Base-by-base conservation (phyloP, 176 grass and related monocot species). In the Oryza glaberrima region DNA sequence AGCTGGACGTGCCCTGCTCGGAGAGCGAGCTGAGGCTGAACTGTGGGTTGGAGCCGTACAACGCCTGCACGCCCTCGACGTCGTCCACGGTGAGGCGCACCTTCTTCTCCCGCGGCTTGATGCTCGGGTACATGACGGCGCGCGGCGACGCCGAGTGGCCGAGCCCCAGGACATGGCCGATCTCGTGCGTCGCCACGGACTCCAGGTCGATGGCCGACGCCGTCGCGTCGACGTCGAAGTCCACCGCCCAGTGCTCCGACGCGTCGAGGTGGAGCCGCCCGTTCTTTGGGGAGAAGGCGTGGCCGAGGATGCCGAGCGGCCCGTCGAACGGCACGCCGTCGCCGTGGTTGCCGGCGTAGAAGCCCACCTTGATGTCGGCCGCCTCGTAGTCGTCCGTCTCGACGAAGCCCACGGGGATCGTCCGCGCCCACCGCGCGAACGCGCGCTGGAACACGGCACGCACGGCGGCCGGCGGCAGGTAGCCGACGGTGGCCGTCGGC, bases 241-340 rank as follows among this genome's bases (percentile, higher is more conserved):
- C 86, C 2, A 90, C 72, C 26, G 86, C 88, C 96, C 96, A 98
- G 10, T 74, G 65, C 86, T 98, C 96, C 1, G 93, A 90, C 4
- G 85, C 89, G 88, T 98, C 96, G 73, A 98, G 93, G 89, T 98
- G 96, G 76, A 98, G 83, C 70, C 85, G 71, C 0, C 96, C 96
- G 69, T 89, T 95, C 66, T 72, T 85, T 0, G 96, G 96, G 7
- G 93, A 95, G 94, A 98, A 98, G 6, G 93, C 96, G 15, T 98
- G 96, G 40, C 89, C 93, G 0, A 98, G 89, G 30, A 95, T 85
- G 63, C 96, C 96, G 73, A 95, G 87, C 72, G 85, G 87, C 1
- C 96, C 96, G 77, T 98, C 93, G 74, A 98, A 98, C 10, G 96
- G 93, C 78, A 92, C 86, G 1, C 96, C 96, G 61, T 98, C 96